Conservation (phyloP, 495 filamentous ascomycete species). For the Penicillium silybi region DNA sequence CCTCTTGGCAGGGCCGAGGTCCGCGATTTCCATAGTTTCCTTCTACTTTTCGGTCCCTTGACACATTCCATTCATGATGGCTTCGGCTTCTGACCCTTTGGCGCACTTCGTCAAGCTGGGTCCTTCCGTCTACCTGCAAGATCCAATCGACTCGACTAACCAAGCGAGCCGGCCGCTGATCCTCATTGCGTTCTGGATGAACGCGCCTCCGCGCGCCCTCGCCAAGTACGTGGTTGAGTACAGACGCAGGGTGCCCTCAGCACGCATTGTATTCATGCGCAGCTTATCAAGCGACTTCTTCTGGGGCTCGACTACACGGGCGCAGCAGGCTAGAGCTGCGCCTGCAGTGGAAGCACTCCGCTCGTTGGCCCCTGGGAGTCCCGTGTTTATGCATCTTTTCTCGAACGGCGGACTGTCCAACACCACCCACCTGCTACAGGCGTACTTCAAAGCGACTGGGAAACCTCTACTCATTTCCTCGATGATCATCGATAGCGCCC, state of each 20-base stretch:
- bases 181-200: conserved; percentile 44
- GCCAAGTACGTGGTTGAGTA: conserved; percentile 40
- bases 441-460: conserved; percentile 31
- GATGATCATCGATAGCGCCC: conserved; percentile 42
- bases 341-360: conserved; percentile 38
- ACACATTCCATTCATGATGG: conserved; percentile 1
- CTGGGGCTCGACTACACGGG: conserved; percentile 17
- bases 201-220: conserved; percentile 34
- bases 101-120: conserved; percentile 27
- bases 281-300: conserved; percentile 37
- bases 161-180: conserved; percentile 19
- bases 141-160: conserved; percentile 11
- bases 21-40: neutral
- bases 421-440: conserved; percentile 27
- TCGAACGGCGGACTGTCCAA: conserved; percentile 41
- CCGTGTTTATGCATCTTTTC: conserved; percentile 41
- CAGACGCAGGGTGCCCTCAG: conserved; percentile 27
- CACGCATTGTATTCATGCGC: conserved; percentile 40
- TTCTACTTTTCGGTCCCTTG: neutral
- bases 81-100: conserved; percentile 6
- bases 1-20: neutral
- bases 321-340: conserved; percentile 28
- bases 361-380: conserved; percentile 17
- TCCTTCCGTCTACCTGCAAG: conserved; percentile 34
- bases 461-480: conserved; percentile 29